Evolutionary conservation across 495 filamentous ascomycete species (phyloP), one percentile per base, ranked within the genome.

Genomic region (Aspergillus hancockii): DNA sequence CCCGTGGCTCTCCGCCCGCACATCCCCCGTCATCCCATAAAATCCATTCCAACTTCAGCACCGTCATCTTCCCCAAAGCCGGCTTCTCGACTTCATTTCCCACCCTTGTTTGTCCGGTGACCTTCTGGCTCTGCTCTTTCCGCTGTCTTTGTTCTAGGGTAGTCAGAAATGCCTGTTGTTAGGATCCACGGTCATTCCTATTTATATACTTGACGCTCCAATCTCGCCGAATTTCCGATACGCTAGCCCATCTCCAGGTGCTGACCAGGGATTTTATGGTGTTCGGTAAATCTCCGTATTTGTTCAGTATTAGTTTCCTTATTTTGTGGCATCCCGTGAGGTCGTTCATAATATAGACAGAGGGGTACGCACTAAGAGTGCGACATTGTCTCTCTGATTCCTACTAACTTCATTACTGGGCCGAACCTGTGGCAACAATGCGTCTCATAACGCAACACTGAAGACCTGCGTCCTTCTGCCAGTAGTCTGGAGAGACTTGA

Each of bases 351-450:
- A 10, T 23, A 16, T n/a, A 22, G 19, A 12, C 43, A 47, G 13
- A 47, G 18, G 43, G 19, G 0, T 47, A 3, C 19, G 43, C 19
- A 22, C 19, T n/a, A 4, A 8, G 43, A 23, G 43, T 47, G 43
- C 43, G 3, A 23, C 1, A 23, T 47, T 47, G 31, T 4, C 34
- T 52, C 0, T 12, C 49, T 8, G 22, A 13, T 23, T 23, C 31
- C 23, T 49, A 23, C 10, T 41, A 10, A 31, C 22, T 46, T 25
- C 21, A 30, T 28, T 28, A 50, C 34, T 10, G 25, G 18, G 7
- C 16, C 30, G n/a, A 38, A 21, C 30, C 23, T 41, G 31, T 52
- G n/a, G 40, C 32, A 54, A 67, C 52, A 40, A 67, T 67, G 64
- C 41, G 46, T 62, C 21, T 8, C 18, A 14, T 40, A 25, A 19